Evolutionary conservation across 345 rosid species (phyloP), one percentile per base, ranked within the genome.

Genomic region (Linum lewisii): DNA sequence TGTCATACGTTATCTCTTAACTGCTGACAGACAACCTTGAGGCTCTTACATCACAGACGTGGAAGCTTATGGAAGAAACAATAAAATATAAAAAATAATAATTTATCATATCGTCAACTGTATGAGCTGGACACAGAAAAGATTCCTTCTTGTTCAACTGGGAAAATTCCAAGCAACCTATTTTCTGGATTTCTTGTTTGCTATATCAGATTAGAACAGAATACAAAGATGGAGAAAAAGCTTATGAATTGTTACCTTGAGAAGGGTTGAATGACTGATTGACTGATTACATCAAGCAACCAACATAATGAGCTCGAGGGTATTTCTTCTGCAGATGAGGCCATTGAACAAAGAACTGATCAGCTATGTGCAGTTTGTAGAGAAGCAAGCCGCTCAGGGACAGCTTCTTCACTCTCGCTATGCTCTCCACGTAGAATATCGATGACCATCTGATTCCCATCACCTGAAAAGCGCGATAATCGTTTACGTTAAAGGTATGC

Each of bases 261-360:
- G 38, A 34, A 34, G 38, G n/a, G n/a, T n/a, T n/a, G n/a, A 34
- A 34, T 6, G 10, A 5, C 15, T 8, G 16, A 42, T 24, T 20
- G 16, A 8, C 24, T 44, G 26, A 52, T 59, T 71, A 86, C 97
- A 89, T 93, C 63, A 87, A 84, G 69, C 97, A 74, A 24, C 96
- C 95, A 59, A 87, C 95, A 66, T 85, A 79, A 47, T 77, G 83
- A 62, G 90, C 80, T 61, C 82, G 83, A 24, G 90, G 77, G 65
- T 87, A 84, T 47, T 81, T 69, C 54, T 68, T 78, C 69, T 79
- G 85, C 24, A 87, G 75, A 50, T 85, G 85, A 6, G 98, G 91
- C 97, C 98, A 92, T 42, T 92, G 97, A 66, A 89, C 95, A 63
- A 71, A 89, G 70, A 89, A 81, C 56, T 84, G 85, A 81, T 93